These are phyloP conservation scores for Suillus placidus DNA, from an alignment of 768 basidiomycete species.

Conservation along the genomic window DNA sequence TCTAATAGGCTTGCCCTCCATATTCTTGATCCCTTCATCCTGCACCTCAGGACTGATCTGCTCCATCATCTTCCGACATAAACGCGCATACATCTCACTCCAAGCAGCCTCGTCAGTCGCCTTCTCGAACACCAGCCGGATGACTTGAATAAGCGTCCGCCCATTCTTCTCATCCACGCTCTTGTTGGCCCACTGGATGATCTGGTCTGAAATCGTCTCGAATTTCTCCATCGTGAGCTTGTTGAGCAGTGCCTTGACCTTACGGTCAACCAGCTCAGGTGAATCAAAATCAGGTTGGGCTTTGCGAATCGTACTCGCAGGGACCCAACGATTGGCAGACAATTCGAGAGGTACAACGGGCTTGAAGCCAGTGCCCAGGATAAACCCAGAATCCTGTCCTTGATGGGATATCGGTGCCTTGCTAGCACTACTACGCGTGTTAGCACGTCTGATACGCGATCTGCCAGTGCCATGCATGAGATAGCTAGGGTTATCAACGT, in stretches of 20 bases:
- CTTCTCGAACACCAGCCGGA: slow-evolving; percentile 95
- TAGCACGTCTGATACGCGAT: slow-evolving; percentile 82
- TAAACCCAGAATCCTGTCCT: slow-evolving; percentile 39
- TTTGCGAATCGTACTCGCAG: slow-evolving; percentile 46
- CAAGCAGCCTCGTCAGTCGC: slow-evolving; percentile 94
- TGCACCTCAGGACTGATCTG: slow-evolving; percentile 84
- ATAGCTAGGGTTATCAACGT: slow-evolving; percentile 36
- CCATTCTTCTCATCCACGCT: slow-evolving; percentile 92
- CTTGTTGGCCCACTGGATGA: slow-evolving; percentile 94
- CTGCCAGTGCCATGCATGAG: slow-evolving; percentile 53
- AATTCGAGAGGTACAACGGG: slow-evolving; percentile 59
- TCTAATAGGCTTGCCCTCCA: slow-evolving; percentile 84
- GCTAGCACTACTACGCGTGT: slow-evolving; percentile 61
- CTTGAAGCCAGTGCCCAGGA: slow-evolving; percentile 47
- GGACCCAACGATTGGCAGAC: slow-evolving; percentile 83
- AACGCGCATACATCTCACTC: slow-evolving; percentile 96
- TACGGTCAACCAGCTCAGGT: slow-evolving; percentile 87
- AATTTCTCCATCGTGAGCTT: slow-evolving; percentile 97
- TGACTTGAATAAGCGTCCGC: slow-evolving; percentile 92
- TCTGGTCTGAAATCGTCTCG: slow-evolving; percentile 93
- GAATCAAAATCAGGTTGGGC: slow-evolving; percentile 58
- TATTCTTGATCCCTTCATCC: slow-evolving; percentile 81
- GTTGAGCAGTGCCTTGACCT: slow-evolving; percentile 89
- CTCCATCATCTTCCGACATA: slow-evolving; percentile 97
- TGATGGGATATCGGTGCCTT: slow-evolving; percentile 42